These are phyloP conservation scores for Pichia ethanolica DNA, from an alignment of 805 yeast species.

Conservation along the genomic window DNA sequence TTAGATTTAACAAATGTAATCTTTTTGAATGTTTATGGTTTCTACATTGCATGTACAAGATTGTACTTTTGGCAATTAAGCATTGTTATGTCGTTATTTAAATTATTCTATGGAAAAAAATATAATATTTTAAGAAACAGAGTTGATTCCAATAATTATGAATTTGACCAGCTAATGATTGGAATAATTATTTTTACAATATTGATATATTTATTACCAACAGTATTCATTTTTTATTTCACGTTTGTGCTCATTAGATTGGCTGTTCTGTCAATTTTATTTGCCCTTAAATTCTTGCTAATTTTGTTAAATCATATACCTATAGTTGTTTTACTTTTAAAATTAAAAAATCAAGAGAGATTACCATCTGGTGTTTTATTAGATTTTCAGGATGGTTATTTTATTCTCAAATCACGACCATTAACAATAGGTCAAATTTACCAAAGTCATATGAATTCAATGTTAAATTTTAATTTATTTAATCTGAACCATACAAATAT, in stretches of 20 bases:
- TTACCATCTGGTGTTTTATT: constrained; percentile 47
- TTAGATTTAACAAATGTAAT: constrained; percentile 58
- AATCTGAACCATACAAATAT: constrained; percentile 13
- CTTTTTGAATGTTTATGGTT: constrained; percentile 67
- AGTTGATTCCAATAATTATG: constrained; percentile 78
- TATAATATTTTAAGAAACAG: constrained; percentile 77
- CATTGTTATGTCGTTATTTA: constrained; percentile 64
- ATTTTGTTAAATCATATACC: constrained; percentile 80
- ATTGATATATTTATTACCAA: constrained; percentile 71
- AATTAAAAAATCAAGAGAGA: constrained; percentile 69
- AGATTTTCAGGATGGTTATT: constrained; percentile 13
- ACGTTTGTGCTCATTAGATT: constrained; percentile 61
- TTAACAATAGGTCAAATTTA: constrained; percentile 22
- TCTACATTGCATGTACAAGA: constrained; percentile 72
- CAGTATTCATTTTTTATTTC: constrained; percentile 76
- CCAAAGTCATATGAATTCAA: constrained; percentile 23
- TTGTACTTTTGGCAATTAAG: constrained; percentile 70
- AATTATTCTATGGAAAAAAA: constrained; percentile 84
- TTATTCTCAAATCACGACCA: constrained; percentile 22
- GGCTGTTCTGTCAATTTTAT: constrained; percentile 38
- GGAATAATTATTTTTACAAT: constrained; percentile 88
- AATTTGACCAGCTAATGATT: constrained; percentile 75
- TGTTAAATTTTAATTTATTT: constrained; percentile 23
- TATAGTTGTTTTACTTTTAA: constrained; percentile 68
- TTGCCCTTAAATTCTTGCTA: constrained; percentile 49